Conservation (phyloP, 108 stramenopile genomes). For the Cylindrotheca closterium region DNA sequence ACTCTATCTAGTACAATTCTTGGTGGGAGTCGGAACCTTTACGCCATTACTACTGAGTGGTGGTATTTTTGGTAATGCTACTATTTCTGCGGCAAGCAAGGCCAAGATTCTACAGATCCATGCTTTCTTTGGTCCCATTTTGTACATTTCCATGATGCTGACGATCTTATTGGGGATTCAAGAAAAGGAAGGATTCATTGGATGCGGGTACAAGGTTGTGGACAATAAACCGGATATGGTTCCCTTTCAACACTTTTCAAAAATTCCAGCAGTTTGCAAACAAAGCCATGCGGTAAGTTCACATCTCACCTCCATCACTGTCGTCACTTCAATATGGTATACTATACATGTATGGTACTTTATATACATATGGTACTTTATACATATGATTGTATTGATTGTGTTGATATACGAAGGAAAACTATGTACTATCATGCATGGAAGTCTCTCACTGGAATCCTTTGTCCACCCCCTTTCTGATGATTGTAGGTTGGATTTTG, state of each 20-base stretch:
- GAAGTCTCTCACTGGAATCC: too few relatives aligned
- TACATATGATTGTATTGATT: too few relatives aligned
- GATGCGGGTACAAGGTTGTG: slow-evolving; percentile 53
- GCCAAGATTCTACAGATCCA: slow-evolving; percentile 48
- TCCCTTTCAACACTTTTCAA: slow-evolving; percentile 38
- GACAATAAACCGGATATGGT: slow-evolving; percentile 35
- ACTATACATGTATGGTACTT: not conserved
- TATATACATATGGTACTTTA: too few relatives aligned
- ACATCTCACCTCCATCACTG: not conserved
- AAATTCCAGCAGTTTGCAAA: slow-evolving; percentile 59
- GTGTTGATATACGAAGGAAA: too few relatives aligned
- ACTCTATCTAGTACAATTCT: slow-evolving; percentile 51
- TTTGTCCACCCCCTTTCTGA: too few relatives aligned
- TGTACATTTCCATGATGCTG: slow-evolving; percentile 42
- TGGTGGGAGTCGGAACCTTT: slow-evolving; percentile 46
- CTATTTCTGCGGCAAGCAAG: slow-evolving; percentile 30
- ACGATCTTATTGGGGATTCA: slow-evolving; percentile 75
- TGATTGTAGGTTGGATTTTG: slow-evolving; percentile 10
- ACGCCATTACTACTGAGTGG: too few relatives aligned
- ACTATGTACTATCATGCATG: too few relatives aligned
- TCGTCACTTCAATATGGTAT: not conserved
- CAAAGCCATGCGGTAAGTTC: slow-evolving; percentile 39
- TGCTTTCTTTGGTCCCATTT: slow-evolving; percentile 44
- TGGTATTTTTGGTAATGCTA: not conserved
- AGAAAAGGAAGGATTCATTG: slow-evolving; percentile 76